Conservation (phyloP, 495 filamentous ascomycete species). For the Aspergillus heteromorphus region DNA sequence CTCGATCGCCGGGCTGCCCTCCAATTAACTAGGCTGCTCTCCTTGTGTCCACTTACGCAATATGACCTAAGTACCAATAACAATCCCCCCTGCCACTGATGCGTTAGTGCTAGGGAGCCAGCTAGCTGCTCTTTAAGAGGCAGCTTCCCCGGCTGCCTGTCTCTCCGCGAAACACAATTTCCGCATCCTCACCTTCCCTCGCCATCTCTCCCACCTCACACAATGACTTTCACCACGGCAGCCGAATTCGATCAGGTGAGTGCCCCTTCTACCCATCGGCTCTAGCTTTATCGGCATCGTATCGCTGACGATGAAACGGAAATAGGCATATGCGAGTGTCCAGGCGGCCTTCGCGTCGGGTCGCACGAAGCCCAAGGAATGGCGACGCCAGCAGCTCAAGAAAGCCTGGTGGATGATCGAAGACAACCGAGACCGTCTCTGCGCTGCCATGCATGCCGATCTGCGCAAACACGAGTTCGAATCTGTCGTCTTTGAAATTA, state of each 20-base stretch:
- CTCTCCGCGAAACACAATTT: too few relatives aligned
- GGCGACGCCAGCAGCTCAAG: not conserved
- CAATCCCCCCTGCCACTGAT: too few relatives aligned
- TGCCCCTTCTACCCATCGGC: not conserved
- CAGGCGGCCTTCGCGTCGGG: not conserved
- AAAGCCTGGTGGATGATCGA: not conserved
- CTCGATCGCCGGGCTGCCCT: too few relatives aligned
- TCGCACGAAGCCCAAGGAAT: not conserved
- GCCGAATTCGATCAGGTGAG: constrained; percentile 1
- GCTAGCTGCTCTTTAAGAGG: too few relatives aligned
- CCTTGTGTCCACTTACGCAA: too few relatives aligned
- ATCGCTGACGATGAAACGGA: not conserved
- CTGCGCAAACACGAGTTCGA: not conserved
- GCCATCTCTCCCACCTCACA: not conserved
- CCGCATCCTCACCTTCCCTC: too few relatives aligned
- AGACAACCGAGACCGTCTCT: not conserved
- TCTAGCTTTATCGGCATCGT: not conserved
- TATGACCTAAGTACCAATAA: too few relatives aligned
- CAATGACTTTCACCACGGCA: not conserved
- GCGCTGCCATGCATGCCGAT: not conserved
- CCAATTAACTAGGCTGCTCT: too few relatives aligned
- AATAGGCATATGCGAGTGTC: not conserved
- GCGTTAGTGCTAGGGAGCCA: too few relatives aligned
- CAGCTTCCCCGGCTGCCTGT: too few relatives aligned
- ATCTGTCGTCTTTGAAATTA: not conserved